Evolutionary conservation across 768 basidiomycete species (phyloP).

Genomic region (Rhodotorula babjevae): DNA sequence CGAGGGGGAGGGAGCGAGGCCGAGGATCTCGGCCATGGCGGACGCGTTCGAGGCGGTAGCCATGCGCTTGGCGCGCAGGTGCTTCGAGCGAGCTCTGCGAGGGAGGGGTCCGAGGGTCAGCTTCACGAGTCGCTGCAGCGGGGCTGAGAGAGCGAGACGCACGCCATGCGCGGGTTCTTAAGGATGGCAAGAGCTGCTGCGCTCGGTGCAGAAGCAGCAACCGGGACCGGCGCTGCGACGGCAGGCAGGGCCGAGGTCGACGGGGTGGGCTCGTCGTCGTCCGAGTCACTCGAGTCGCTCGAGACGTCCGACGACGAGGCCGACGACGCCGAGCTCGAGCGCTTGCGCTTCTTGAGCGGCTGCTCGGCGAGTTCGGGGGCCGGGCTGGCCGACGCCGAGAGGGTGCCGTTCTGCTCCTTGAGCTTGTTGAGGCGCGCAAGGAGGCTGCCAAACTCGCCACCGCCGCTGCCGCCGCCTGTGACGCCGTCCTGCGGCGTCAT

Average conservation of each 20-base stretch:
- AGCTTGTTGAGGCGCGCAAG: constrained; percentile 39
- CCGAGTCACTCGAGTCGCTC: constrained; percentile 10
- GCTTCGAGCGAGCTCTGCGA: constrained; percentile 36
- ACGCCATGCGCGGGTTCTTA: constrained; percentile 42
- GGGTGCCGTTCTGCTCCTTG: constrained; percentile 23
- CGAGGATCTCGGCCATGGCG: constrained; percentile 43
- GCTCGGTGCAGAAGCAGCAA: background rate
- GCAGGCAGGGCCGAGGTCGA: background rate
- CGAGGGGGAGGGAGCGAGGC: constrained; percentile 28
- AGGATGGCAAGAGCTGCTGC: constrained; percentile 10
- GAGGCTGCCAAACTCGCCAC: constrained; percentile 40
- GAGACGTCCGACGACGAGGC: constrained; percentile 2
- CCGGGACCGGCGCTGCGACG: background rate
- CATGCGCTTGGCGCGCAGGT: constrained; percentile 41
- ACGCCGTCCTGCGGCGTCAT: constrained; percentile 21
- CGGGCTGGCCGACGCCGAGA: constrained; percentile 10
- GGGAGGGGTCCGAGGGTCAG: background rate
- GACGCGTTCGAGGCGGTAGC: constrained; percentile 30
- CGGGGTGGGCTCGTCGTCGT: background rate
- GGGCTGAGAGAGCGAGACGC: background rate
- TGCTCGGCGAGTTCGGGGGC: constrained; percentile 16
- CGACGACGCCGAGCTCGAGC: constrained; percentile 10
- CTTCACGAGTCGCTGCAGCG: no score
- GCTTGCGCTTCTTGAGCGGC: constrained; percentile 29
- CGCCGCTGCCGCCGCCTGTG: constrained; percentile 18